Evolutionary conservation across 1,284 basidiomycete genomes (phyloP), one percentile per base, ranked within the genome.

Genomic region (Trametes versicolor): DNA sequence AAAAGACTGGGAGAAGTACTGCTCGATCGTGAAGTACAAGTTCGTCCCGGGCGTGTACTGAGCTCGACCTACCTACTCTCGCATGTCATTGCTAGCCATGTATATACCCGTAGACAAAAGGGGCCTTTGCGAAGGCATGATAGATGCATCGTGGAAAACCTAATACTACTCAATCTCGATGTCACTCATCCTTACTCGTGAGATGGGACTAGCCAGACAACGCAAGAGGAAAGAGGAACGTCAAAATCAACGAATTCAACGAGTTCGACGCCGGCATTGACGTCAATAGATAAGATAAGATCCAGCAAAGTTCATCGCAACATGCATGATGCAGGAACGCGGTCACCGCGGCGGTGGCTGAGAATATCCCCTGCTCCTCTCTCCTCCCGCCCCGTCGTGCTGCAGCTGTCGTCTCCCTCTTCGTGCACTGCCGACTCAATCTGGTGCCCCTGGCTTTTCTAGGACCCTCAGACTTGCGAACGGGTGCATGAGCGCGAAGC

Each of bases 1-100:
- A 49, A 94, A 97, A 73, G 96, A 97, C 76, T 98, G 96, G 96
- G 92, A 93, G 23, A 86, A 87, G 67, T 97, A 97, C 79, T 96
- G 95, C 79, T 80, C 85, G 54, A 80, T 94, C 66, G 96, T 97
- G 73, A 91, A 88, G 76, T 97, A 90, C 81, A 95, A 93, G 78
- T 98, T 96, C 76, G 94, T 98, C 66, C 95, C 95, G 17, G 85
- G 85, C 29, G 73, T 93, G 63, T 92, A 91, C 72, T 87, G 71
- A 62, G 45, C 36, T 19, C 13, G 32, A 9, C 15, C 19, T 23
- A 12, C 25, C 17, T 4, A 21, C 13, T 21, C 52, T 6, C 15
- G 52, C 13, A 49, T 17, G 25, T 32, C 23, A 8, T 15, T 32
- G 17, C 27, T 15, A 13, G 25, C 32, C 27, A 9, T 50, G 49